Percentiles rank a stretch among this genome's conserved stretches.
These are phyloP conservation scores for Chytriomyces sp. DNA, from an alignment of 192 early-diverging fungal genomes.

Conservation along the genomic window DNA sequence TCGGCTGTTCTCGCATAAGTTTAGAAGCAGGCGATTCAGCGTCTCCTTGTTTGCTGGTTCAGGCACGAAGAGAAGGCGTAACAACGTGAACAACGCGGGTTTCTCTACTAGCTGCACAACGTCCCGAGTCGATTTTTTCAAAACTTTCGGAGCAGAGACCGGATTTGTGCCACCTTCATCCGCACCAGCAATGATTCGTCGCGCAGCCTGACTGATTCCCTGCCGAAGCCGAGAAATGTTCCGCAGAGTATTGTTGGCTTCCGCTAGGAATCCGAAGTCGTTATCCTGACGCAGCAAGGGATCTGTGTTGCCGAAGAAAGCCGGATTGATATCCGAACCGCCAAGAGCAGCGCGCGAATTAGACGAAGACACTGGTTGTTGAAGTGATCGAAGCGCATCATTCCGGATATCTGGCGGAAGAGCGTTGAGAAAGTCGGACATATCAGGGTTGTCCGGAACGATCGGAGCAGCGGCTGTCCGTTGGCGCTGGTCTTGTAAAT, in stretches of 20 bases:
- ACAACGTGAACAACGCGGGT: slow-evolving; percentile 75
- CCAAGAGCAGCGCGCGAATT: not conserved
- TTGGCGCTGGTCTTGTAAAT: slow-evolving; percentile 60
- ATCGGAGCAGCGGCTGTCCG: slow-evolving; percentile 29
- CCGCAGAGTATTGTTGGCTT: slow-evolving; percentile 52
- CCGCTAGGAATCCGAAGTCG: slow-evolving; percentile 47
- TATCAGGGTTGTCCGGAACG: slow-evolving; percentile 29
- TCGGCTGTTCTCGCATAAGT: slow-evolving; percentile 87
- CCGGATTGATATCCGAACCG: slow-evolving; percentile 51
- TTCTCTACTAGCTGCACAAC: slow-evolving; percentile 82
- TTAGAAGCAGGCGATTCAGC: slow-evolving; percentile 71
- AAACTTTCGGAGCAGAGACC: slow-evolving; percentile 12
- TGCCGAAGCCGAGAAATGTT: slow-evolving; percentile 4
- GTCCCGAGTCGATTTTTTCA: slow-evolving; percentile 55
- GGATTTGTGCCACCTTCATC: not conserved
- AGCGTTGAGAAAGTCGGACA: slow-evolving; percentile 83
- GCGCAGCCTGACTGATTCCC: not conserved
- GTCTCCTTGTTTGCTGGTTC: slow-evolving; percentile 67
- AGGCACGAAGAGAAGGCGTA: slow-evolving; percentile 86
- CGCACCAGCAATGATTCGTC: not conserved
- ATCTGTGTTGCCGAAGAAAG: slow-evolving; percentile 59
- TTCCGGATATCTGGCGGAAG: slow-evolving; percentile 88
- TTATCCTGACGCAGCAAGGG: slow-evolving; percentile 57
- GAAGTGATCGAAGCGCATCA: slow-evolving; percentile 80
- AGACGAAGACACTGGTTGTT: slow-evolving; percentile 43